Conservation (phyloP, 2,329 filamentous ascomycete species). For the Phyllosticta citribraziliensis region DNA sequence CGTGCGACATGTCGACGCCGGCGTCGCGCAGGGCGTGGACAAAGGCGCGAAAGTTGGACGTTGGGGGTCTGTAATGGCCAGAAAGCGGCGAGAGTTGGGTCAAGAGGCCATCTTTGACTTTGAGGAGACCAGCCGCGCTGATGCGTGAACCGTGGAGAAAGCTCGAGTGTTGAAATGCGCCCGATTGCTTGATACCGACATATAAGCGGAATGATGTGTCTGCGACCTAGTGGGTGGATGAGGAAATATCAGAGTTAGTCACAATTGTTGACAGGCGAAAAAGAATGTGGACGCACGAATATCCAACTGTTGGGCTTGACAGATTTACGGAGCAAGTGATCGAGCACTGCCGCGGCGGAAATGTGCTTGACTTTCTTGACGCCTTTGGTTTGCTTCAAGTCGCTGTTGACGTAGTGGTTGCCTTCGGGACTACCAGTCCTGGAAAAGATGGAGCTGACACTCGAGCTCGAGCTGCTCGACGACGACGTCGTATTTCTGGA, state of each 20-base stretch:
- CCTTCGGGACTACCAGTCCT: slow-evolving; percentile 45
- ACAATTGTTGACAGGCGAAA: background rate
- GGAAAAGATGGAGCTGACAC: slow-evolving; percentile 25
- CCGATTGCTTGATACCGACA: slow-evolving; percentile 80
- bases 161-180: slow-evolving; percentile 83
- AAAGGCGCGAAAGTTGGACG: slow-evolving; percentile 74
- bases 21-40: slow-evolving; percentile 60
- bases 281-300: slow-evolving; percentile 45
- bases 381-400: slow-evolving; percentile 52
- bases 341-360: slow-evolving; percentile 62
- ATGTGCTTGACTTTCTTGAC: slow-evolving; percentile 55
- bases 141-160: slow-evolving; percentile 79
- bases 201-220: slow-evolving; percentile 80
- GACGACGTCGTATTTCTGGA: slow-evolving; percentile 13
- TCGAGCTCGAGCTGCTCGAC: slow-evolving; percentile 17
- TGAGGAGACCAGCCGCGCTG: slow-evolving; percentile 72
- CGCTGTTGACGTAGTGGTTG: slow-evolving; percentile 56
- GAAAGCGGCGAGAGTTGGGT: slow-evolving; percentile 56
- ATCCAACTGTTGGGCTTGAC: slow-evolving; percentile 89
- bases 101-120: slow-evolving; percentile 72
- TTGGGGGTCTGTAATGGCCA: slow-evolving; percentile 78
- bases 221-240: slow-evolving; percentile 38
- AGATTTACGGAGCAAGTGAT: slow-evolving; percentile 66
- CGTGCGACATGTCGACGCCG: slow-evolving; percentile 68
- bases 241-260: background rate